Evolutionary conservation across 306 rosid species (phyloP).

Genomic region (Geum urbanum): DNA sequence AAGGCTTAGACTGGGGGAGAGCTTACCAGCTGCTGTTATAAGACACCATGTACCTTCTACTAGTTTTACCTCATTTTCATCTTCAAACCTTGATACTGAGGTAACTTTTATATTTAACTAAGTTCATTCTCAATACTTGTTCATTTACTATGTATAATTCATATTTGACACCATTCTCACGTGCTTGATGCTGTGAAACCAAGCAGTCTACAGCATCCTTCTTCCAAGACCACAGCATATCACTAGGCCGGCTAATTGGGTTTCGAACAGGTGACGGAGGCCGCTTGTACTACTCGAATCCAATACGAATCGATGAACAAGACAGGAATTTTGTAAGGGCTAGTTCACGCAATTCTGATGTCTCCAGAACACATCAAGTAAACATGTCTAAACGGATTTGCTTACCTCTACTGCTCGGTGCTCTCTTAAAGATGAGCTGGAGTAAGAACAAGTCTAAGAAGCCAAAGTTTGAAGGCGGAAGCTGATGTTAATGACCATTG

Average conservation of each 20-base stretch:
- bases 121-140: not conserved
- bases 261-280: slow-evolving; percentile 43
- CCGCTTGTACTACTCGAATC: slow-evolving; percentile 36
- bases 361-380: slow-evolving; percentile 25
- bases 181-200: not conserved
- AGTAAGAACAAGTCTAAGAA: slow-evolving; percentile 44
- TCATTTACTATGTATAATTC: not conserved
- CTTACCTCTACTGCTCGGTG: slow-evolving; percentile 45
- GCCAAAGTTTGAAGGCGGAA: slow-evolving; percentile 17
- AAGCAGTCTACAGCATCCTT: slow-evolving; percentile 71
- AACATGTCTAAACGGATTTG: slow-evolving; percentile 41
- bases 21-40: slow-evolving; percentile 32
- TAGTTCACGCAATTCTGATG: slow-evolving; percentile 27
- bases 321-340: slow-evolving; percentile 14
- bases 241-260: slow-evolving; percentile 74
- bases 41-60: slow-evolving; percentile 40
- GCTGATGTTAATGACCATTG: not conserved
- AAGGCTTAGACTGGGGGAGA: slow-evolving; percentile 50
- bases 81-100: slow-evolving; percentile 86
- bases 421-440: slow-evolving; percentile 34
- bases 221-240: slow-evolving; percentile 69
- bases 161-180: not conserved
- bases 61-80: slow-evolving; percentile 74
- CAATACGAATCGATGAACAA: slow-evolving; percentile 36
- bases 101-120: slow-evolving; percentile 24